Evolutionary conservation across 345 rosid genomes (phyloP).

Genomic region (Populus deltoides): DNA sequence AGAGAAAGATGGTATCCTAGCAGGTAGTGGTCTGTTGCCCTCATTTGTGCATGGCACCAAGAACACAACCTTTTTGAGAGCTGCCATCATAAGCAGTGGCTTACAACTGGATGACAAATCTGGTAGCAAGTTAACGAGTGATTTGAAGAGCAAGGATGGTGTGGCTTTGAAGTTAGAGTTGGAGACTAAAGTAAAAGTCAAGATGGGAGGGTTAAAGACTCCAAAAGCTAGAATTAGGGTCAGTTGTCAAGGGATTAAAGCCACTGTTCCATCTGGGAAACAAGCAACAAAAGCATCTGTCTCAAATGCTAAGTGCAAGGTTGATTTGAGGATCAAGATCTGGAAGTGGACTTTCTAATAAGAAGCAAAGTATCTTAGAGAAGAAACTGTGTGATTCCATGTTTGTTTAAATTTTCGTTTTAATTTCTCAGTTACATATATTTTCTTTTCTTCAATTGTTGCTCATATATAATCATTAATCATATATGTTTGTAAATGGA

Average conservation of each 20-base stretch:
- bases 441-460: background rate
- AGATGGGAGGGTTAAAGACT: conserved; percentile 57
- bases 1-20: conserved; percentile 33
- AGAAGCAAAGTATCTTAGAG: background rate
- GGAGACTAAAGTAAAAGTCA: conserved; percentile 64
- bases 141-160: conserved; percentile 55
- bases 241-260: conserved; percentile 60
- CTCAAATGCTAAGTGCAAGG: conserved; percentile 64
- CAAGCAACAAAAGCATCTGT: conserved; percentile 51
- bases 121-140: conserved; percentile 42
- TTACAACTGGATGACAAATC: conserved; percentile 44
- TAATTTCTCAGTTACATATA: background rate
- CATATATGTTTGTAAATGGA: background rate
- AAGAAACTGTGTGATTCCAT: conserved; percentile 4
- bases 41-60: conserved; percentile 61
- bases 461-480: background rate
- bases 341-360: conserved; percentile 67
- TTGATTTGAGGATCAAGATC: conserved; percentile 73
- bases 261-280: conserved; percentile 54
- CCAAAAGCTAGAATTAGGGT: conserved; percentile 67
- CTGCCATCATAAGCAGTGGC: conserved; percentile 39
- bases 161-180: conserved; percentile 52
- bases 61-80: conserved; percentile 64
- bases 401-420: background rate
- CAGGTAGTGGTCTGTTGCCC: conserved; percentile 57